Percentiles rank a stretch among this genome's conserved stretches.
These are phyloP conservation scores for Nakazawaea peltata DNA, from an alignment of 805 yeast genomes.

Conservation along the genomic window DNA sequence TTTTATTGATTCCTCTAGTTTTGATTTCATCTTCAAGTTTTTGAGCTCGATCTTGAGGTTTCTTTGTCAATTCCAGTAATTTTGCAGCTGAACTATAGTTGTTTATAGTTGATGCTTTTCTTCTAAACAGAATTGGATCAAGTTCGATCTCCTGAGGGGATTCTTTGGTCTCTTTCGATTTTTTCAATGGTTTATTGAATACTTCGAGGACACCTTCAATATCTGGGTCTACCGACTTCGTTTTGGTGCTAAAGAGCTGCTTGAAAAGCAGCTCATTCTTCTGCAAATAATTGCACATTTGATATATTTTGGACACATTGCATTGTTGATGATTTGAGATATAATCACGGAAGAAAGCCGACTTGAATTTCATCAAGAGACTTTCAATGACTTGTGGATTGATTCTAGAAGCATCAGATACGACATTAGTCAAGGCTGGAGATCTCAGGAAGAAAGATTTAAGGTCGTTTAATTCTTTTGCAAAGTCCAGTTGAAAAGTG, in stretches of 20 bases:
- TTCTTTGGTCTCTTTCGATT: neutral
- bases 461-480: slow-evolving; percentile 3
- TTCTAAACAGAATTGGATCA: neutral
- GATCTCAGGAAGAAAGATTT: neutral
- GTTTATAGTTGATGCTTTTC: neutral
- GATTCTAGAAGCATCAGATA: neutral
- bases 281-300: slow-evolving; percentile 8
- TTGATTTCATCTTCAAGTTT: too few relatives aligned
- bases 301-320: slow-evolving; percentile 5
- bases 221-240: neutral
- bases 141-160: neutral
- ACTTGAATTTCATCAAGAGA: slow-evolving; percentile 5
- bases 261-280: neutral
- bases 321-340: neutral
- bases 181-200: slow-evolving; percentile 4
- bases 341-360: slow-evolving; percentile 3
- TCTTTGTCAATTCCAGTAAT: slow-evolving; percentile 1
- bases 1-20: too few relatives aligned
- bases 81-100: slow-evolving; percentile 2
- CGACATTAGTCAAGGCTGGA: neutral
- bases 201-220: slow-evolving; percentile 2
- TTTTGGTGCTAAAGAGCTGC: neutral
- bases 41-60: neutral
- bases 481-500: slow-evolving; percentile 1
- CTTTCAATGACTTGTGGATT: slow-evolving; percentile 1